A percentile compares a stretch with the other conserved stretches of the same genome.
Evolutionary conservation across 2,329 filamentous ascomycete genomes (phyloP).

Genomic region (Dactylellina sp.): DNA sequence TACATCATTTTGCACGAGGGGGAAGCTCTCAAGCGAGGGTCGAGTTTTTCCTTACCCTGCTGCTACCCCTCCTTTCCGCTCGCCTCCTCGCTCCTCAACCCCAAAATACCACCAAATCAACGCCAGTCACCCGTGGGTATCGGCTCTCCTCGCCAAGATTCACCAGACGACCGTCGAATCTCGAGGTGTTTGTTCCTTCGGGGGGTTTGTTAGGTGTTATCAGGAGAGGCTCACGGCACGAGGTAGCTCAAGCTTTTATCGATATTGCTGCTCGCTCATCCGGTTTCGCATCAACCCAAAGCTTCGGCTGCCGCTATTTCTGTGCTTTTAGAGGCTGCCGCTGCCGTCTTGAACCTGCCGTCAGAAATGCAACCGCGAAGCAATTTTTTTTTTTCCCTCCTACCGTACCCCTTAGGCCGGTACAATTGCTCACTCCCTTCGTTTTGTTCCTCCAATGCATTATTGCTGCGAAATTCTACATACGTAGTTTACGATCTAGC

Average conservation of each 20-base stretch:
- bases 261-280: slow-evolving; percentile 30
- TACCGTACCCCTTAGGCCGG: neutral
- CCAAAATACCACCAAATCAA: slow-evolving; percentile 9
- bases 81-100: slow-evolving; percentile 40
- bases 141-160: slow-evolving; percentile 30
- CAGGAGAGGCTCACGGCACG: slow-evolving; percentile 46
- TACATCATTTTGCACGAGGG: slow-evolving; percentile 55
- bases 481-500: slow-evolving; percentile 25
- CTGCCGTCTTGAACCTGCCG: slow-evolving; percentile 1
- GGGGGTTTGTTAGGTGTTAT: slow-evolving; percentile 42
- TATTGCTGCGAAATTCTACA: slow-evolving; percentile 23
- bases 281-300: slow-evolving; percentile 21
- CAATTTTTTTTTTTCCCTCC: neutral
- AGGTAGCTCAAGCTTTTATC: slow-evolving; percentile 44
- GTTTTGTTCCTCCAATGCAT: too few species aligned
- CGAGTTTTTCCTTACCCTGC: slow-evolving; percentile 49
- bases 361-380: slow-evolving; percentile 4
- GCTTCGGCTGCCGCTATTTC: slow-evolving; percentile 10
- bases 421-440: neutral
- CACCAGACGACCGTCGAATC: slow-evolving; percentile 33
- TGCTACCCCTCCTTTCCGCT: slow-evolving; percentile 56
- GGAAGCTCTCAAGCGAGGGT: slow-evolving; percentile 48
- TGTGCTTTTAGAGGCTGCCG: neutral
- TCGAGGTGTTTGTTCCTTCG: slow-evolving; percentile 49
- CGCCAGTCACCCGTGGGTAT: slow-evolving; percentile 27